A percentile compares a stretch with the other conserved stretches of the same genome.
These are phyloP conservation scores for Botryotinia convoluta DNA, from an alignment of 2,329 filamentous ascomycete species.

Conservation along the genomic window DNA sequence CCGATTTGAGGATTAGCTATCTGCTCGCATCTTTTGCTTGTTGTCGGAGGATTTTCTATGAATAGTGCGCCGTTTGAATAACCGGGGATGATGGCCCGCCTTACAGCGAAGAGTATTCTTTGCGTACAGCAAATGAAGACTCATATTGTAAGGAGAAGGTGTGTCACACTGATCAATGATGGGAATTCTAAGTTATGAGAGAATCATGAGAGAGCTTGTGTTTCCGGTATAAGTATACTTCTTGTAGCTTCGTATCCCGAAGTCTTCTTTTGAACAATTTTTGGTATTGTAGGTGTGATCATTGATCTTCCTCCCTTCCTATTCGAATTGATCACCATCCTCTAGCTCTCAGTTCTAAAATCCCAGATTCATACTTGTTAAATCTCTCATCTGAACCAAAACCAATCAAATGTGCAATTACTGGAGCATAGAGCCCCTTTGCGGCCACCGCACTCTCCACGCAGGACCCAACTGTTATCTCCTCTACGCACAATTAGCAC, in stretches of 20 bases:
- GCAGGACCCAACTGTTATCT: conserved; percentile 35
- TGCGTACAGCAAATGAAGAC: conserved; percentile 20
- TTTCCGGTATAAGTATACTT: conserved; percentile 14
- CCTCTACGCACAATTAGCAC: conserved; percentile 36
- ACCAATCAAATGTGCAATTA: conserved; percentile 35
- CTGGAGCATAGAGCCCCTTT: conserved; percentile 31
- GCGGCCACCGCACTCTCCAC: conserved; percentile 34
- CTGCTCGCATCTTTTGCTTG: background rate
- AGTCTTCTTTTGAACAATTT: background rate
- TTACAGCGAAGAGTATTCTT: conserved; percentile 17
- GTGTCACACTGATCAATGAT: conserved; percentile 41
- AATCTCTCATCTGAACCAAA: background rate
- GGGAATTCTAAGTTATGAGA: background rate
- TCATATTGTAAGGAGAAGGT: conserved; percentile 4
- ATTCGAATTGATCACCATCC: conserved; percentile 19
- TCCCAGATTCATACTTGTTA: background rate
- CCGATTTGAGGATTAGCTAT: background rate
- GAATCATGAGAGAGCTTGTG: background rate
- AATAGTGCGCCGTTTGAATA: conserved; percentile 7
- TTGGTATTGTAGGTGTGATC: background rate
- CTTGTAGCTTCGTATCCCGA: conserved; percentile 1
- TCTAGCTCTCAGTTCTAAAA: background rate
- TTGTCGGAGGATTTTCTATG: conserved; percentile 14
- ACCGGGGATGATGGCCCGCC: conserved; percentile 15
- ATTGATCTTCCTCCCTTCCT: background rate